Conservation (phyloP, 2,329 filamentous ascomycete species). For the Fusarium sp. region DNA sequence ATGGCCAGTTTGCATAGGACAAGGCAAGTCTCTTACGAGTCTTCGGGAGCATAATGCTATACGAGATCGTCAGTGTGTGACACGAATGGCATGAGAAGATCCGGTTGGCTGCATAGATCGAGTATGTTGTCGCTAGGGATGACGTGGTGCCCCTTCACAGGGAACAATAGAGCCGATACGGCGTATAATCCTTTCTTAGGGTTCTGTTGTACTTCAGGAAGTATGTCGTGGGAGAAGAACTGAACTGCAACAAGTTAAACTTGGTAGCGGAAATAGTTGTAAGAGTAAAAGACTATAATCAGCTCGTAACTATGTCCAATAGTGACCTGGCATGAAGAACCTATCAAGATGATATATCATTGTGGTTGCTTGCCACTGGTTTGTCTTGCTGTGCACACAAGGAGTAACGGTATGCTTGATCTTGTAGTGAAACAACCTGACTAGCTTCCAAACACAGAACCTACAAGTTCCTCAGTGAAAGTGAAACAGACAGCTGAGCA, state of each 20-base stretch:
- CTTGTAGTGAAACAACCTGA: slow-evolving; percentile 11
- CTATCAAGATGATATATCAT: neutral
- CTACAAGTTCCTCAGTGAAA: neutral
- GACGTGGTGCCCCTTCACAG: neutral
- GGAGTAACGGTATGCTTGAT: slow-evolving; percentile 7
- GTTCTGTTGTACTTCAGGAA: neutral
- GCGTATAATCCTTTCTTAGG: neutral
- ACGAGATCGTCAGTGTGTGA: slow-evolving; percentile 18
- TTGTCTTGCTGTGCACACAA: slow-evolving; percentile 6
- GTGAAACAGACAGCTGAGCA: slow-evolving; percentile 2
- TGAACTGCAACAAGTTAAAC: neutral
- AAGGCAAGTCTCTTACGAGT: slow-evolving; percentile 3
- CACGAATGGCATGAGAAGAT: slow-evolving; percentile 7
- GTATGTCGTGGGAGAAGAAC: neutral
- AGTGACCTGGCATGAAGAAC: neutral
- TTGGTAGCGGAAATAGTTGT: neutral
- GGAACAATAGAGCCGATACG: slow-evolving; percentile 4
- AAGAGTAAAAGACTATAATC: neutral
- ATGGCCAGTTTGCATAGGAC: neutral
- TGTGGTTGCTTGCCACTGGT: neutral
- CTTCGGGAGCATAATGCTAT: slow-evolving; percentile 19
- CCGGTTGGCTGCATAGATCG: slow-evolving; percentile 23
- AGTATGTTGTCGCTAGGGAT: slow-evolving; percentile 5
- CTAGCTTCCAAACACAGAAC: slow-evolving; percentile 9
- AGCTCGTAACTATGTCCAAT: neutral